These are phyloP conservation scores for Heimioporus retisporus DNA, from an alignment of 1,284 basidiomycete species.

Conservation along the genomic window DNA sequence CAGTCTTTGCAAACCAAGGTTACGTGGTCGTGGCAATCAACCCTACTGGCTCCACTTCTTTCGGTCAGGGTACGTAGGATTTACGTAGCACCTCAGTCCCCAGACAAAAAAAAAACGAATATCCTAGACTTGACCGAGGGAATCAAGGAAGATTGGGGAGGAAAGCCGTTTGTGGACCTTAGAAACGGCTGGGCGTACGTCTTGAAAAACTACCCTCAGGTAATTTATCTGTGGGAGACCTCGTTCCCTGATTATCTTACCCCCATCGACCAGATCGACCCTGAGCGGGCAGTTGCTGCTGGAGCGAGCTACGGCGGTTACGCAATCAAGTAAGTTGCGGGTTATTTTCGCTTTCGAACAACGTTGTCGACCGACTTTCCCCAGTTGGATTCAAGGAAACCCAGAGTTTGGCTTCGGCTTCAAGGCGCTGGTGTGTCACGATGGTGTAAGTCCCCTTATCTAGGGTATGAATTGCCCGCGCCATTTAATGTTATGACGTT, in stretches of 20 bases:
- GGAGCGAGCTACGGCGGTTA: slow-evolving; percentile 89
- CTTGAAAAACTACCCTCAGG: slow-evolving; percentile 79
- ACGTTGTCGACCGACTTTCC: slow-evolving; percentile 15
- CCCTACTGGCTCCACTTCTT: slow-evolving; percentile 90
- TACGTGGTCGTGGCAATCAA: slow-evolving; percentile 91
- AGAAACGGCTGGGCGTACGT: slow-evolving; percentile 81
- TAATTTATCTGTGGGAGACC: slow-evolving; percentile 33
- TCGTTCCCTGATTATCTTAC: slow-evolving; percentile 12
- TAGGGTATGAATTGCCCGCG: not conserved
- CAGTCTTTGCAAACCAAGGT: slow-evolving; percentile 85
- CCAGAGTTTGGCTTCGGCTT: slow-evolving; percentile 88
- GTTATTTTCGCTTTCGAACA: not conserved
- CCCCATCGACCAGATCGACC: slow-evolving; percentile 69
- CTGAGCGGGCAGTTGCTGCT: slow-evolving; percentile 83
- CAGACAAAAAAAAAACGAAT: slow-evolving; percentile 17
- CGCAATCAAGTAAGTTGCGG: slow-evolving; percentile 75
- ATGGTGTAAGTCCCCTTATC: slow-evolving; percentile 67
- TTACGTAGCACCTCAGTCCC: not conserved
- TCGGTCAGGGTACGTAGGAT: slow-evolving; percentile 75
- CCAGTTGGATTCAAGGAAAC: slow-evolving; percentile 95
- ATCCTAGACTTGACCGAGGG: slow-evolving; percentile 81
- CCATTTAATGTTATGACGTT: slow-evolving; percentile 3
- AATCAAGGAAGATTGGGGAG: slow-evolving; percentile 86
- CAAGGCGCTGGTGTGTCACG: slow-evolving; percentile 91
- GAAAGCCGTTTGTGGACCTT: slow-evolving; percentile 88